These are phyloP conservation scores for Aureobasidium subglaciale DNA, from an alignment of 2,329 filamentous ascomycete species.

Conservation along the genomic window DNA sequence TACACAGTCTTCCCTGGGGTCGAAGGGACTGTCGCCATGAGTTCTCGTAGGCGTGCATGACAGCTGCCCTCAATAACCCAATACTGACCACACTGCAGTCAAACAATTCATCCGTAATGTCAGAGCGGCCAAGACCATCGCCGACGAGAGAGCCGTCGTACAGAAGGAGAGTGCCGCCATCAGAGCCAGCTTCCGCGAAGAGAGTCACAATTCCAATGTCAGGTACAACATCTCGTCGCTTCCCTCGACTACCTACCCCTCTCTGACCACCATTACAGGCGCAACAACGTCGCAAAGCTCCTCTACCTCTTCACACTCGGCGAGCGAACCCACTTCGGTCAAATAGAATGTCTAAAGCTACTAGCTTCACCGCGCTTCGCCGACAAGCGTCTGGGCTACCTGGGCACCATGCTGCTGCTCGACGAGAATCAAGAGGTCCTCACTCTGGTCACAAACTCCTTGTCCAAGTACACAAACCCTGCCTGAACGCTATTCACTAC, in stretches of 20 bases:
- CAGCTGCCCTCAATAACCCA: slow-evolving; percentile 13
- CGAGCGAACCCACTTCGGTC: slow-evolving; percentile 95
- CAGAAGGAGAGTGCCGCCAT: slow-evolving; percentile 99
- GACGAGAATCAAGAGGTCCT: slow-evolving; percentile 98
- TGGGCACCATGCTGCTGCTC: slow-evolving; percentile 90
- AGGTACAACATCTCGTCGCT: slow-evolving; percentile 59
- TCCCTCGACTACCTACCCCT: slow-evolving; percentile 13
- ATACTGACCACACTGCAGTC: slow-evolving; percentile 50
- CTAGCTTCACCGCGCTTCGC: slow-evolving; percentile 94
- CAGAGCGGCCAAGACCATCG: slow-evolving; percentile 95
- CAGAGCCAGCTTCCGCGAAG: slow-evolving; percentile 92
- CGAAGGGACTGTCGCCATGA: slow-evolving; percentile 44
- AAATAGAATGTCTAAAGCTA: slow-evolving; percentile 98
- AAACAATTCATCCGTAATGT: slow-evolving; percentile 99
- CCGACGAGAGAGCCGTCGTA: slow-evolving; percentile 95
- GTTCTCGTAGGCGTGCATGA: slow-evolving; percentile 43
- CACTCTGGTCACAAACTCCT: slow-evolving; percentile 92
- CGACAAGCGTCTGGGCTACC: slow-evolving; percentile 90
- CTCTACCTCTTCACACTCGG: slow-evolving; percentile 97
- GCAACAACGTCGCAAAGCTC: slow-evolving; percentile 98
- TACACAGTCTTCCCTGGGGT: slow-evolving; percentile 32
- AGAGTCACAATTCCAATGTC: slow-evolving; percentile 84
- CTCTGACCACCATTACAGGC: slow-evolving; percentile 46
- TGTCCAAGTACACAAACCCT: slow-evolving; percentile 69
- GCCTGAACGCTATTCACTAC: background rate